Evolutionary conservation across 495 filamentous ascomycete species (phyloP).

Genomic region (Filosporella fistucella): DNA sequence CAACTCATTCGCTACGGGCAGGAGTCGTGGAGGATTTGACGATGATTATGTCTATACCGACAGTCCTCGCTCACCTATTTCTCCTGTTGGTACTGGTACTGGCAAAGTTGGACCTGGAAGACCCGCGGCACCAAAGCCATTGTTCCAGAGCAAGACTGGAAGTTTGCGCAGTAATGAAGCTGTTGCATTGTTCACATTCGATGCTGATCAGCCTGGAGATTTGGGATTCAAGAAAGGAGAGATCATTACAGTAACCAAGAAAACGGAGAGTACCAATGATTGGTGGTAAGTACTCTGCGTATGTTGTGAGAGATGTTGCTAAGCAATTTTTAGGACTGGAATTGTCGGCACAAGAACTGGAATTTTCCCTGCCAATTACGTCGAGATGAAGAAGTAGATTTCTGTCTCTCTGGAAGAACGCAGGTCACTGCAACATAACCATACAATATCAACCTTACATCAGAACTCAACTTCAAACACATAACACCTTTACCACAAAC

Average conservation of each 20-base stretch:
- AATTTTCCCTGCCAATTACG: constrained; percentile 26
- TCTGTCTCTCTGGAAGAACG: background rate
- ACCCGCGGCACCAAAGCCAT: constrained; percentile 84
- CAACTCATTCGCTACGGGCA: constrained; percentile 27
- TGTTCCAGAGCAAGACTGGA: constrained; percentile 63
- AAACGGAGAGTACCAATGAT: constrained; percentile 85
- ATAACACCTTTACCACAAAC: background rate
- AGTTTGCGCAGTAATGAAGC: constrained; percentile 76
- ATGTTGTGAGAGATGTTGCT: constrained; percentile 8
- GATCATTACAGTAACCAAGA: constrained; percentile 93
- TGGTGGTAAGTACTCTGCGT: constrained; percentile 66
- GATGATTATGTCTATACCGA: constrained; percentile 57
- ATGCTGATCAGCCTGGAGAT: constrained; percentile 89
- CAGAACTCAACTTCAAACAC: too few relatives aligned
- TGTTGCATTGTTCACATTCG: constrained; percentile 86
- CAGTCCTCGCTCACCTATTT: constrained; percentile 32
- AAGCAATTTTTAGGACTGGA: constrained; percentile 41
- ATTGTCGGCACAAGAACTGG: constrained; percentile 48
- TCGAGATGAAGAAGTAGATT: constrained; percentile 16
- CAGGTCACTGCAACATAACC: too few relatives aligned
- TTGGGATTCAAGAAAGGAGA: constrained; percentile 97
- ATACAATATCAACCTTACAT: too few relatives aligned
- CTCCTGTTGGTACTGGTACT: background rate
- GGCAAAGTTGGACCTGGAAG: constrained; percentile 52
- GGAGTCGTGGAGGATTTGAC: constrained; percentile 40